Conservation (phyloP, 345 rosid species). For the Heritiera littoralis region DNA sequence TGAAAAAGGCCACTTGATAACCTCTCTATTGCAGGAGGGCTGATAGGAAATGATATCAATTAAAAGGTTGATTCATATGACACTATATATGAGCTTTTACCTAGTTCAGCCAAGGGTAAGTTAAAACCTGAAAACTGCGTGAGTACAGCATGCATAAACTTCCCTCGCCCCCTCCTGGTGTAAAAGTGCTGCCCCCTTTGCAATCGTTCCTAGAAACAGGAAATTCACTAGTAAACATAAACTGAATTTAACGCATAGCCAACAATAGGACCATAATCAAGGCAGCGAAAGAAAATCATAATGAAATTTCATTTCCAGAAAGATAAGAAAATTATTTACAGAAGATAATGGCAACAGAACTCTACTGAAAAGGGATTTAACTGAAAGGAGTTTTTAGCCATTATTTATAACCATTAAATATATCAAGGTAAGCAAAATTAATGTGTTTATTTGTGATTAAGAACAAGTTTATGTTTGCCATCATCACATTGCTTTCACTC, state of each 20-base stretch:
- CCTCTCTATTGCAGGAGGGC: constrained; percentile 84
- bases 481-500: constrained; percentile 28
- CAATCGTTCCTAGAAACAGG: constrained; percentile 66
- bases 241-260: neutral
- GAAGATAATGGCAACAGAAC: neutral
- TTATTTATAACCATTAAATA: constrained; percentile 20
- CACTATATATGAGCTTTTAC: neutral
- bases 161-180: constrained; percentile 98
- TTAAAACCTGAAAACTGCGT: constrained; percentile 90
- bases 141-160: constrained; percentile 95
- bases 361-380: neutral
- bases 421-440: neutral
- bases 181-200: constrained; percentile 89
- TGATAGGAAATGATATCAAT: constrained; percentile 27
- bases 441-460: neutral
- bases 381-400: neutral
- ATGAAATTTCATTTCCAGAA: neutral
- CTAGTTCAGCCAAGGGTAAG: neutral
- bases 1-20: constrained; percentile 75
- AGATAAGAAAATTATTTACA: neutral
- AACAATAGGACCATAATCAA: neutral
- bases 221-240: neutral
- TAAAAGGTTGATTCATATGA: neutral
- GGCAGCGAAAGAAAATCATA: neutral
- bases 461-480: neutral